Evolutionary conservation across 192 early-diverging fungal genomes (phyloP).

Genomic region (Helicostylum pulchrum): DNA sequence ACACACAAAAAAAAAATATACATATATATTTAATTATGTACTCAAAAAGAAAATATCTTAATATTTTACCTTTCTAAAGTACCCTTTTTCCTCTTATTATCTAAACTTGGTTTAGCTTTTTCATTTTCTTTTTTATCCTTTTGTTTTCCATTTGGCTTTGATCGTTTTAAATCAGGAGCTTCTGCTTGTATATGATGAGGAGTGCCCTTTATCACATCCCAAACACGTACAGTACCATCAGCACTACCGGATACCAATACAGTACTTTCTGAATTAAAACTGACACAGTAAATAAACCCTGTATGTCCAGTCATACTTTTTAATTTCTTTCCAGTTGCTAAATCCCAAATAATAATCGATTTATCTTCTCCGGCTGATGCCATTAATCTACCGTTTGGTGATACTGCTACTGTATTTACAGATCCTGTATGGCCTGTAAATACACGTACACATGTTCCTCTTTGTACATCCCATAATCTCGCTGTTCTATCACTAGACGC

Average conservation of each 20-base stretch:
- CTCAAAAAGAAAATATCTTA: not conserved
- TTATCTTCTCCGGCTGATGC: constrained; percentile 87
- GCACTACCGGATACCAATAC: constrained; percentile 81
- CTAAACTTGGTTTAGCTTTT: constrained; percentile 21
- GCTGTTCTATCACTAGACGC: constrained; percentile 87
- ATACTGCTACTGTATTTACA: constrained; percentile 84
- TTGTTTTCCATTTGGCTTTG: constrained; percentile 15
- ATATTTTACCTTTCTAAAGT: constrained; percentile 31
- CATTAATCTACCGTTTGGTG: constrained; percentile 87
- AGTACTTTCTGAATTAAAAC: constrained; percentile 78
- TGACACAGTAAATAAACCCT: constrained; percentile 78
- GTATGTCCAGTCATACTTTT: constrained; percentile 85
- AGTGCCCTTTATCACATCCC: constrained; percentile 73
- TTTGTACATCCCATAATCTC: constrained; percentile 91
- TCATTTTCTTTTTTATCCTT: constrained; percentile 14
- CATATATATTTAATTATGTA: not conserved
- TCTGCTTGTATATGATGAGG: not conserved
- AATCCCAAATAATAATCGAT: constrained; percentile 86
- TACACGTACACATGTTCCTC: constrained; percentile 84
- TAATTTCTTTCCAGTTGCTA: constrained; percentile 77
- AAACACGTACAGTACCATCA: constrained; percentile 86
- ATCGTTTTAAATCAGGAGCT: not conserved
- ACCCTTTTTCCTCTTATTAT: constrained; percentile 27
- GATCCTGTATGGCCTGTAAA: constrained; percentile 85
- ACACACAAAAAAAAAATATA: not conserved